Conservation (phyloP, 345 rosid species). For the Hibiscus tridactylites region DNA sequence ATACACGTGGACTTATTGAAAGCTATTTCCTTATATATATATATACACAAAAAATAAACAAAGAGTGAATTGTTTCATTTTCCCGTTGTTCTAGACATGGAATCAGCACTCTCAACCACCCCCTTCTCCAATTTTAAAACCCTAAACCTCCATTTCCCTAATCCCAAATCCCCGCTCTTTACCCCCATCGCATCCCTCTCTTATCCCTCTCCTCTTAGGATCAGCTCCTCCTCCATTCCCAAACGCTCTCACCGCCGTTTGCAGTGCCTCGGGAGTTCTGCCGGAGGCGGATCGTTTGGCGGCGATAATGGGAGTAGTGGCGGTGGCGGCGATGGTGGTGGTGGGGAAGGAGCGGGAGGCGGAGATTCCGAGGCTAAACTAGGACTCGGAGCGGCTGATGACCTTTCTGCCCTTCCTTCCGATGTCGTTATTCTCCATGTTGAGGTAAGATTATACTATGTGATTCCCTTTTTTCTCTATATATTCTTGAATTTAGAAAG, state of each 20-base stretch:
- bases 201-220: constrained; percentile 5
- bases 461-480: no score
- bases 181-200: constrained; percentile 5
- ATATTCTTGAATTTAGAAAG: no score
- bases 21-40: not conserved
- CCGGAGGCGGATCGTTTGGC: constrained; percentile 21
- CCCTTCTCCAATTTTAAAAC: constrained; percentile 46
- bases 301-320: constrained; percentile 27
- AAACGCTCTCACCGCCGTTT: constrained; percentile 29
- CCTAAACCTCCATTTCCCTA: constrained; percentile 36
- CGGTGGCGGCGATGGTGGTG: constrained; percentile 29
- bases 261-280: constrained; percentile 40
- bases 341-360: constrained; percentile 31
- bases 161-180: constrained; percentile 10
- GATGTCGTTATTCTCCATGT: constrained; percentile 88
- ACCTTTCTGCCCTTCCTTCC: constrained; percentile 34
- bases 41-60: not conserved
- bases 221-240: constrained; percentile 24
- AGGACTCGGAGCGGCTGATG: constrained; percentile 36
- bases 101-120: constrained; percentile 28
- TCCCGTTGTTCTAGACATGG: constrained; percentile 26
- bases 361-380: constrained; percentile 51
- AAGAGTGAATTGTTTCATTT: not conserved
- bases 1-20: no score
- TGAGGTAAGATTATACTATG: constrained; percentile 38